Evolutionary conservation across 2,329 filamentous ascomycete species (phyloP), one percentile per base, ranked within the genome.

Genomic region (Stachybotrys echinatus): DNA sequence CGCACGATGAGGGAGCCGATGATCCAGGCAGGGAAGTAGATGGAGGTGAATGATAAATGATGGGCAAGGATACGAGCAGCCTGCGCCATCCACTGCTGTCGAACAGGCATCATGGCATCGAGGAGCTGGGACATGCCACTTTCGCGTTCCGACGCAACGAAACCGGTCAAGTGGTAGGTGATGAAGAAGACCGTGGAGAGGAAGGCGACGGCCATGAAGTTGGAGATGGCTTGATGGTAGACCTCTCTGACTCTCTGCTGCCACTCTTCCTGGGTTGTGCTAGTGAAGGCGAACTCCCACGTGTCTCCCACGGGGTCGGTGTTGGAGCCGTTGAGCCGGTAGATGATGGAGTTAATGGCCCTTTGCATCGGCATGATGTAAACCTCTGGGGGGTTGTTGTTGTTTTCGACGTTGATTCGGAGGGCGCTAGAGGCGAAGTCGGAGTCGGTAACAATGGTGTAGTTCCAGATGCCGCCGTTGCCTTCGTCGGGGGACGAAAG

Each of bases 71-170:
- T 76, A n/a, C 92, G 80, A 2, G 87, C 85, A 20, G 83, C 81
- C 68, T 92, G 89, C 10, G 87, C 84, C 60, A 89, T 77, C 89
- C 89, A 95, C 42, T 81, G 74, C 45, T 77, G 77, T 49, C 78
- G 77, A 49, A 88, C 88, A 1, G 89, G 87, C 76, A 94, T 92
- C 89, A 95, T 96, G 49, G 89, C 87, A 67, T 96, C 92, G 42
- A 96, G 83, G 23, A 96, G 75, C 54, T 91, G 88, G 5, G 89
- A 89, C 80, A 96, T 94, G 51, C 91, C 92, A 17, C 84, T 75
- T 71, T 96, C 92, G 50, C 92, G 77, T 69, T 96, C 92, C 2
- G 85, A 83, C 7, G 92, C 91, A 64, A 95, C 85, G 59, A 92
- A 84, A 8, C 92, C 92, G 0, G 89, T 89, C 50, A 95, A 74